Evolutionary conservation across 129 eudicot species (phyloP).

Genomic region (Smallanthus sonchifolius): DNA sequence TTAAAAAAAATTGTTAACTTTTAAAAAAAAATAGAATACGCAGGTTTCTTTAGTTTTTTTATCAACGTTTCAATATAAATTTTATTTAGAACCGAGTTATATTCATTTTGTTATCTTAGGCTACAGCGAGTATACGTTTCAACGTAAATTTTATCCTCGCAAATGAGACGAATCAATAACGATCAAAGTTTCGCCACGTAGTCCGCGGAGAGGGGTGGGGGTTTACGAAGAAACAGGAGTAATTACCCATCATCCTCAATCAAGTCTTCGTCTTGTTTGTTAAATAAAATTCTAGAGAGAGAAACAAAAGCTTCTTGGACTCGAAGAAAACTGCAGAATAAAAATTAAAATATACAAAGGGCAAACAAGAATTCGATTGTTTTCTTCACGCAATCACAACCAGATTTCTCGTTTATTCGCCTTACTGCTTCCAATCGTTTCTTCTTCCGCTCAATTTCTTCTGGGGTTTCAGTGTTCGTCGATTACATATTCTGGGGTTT

Average conservation of each 20-base stretch:
- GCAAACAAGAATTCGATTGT: slow-evolving; percentile 1
- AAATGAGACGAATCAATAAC: too few relatives aligned
- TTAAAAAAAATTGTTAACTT: too few relatives aligned
- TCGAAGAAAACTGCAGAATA: slow-evolving; percentile 9
- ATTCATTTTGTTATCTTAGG: too few relatives aligned
- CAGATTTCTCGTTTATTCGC: slow-evolving; percentile 22
- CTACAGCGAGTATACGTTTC: too few relatives aligned
- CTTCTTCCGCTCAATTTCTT: background rate
- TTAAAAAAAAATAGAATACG: too few relatives aligned
- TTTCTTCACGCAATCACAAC: slow-evolving; percentile 33
- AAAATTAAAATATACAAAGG: background rate
- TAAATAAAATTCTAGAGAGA: slow-evolving; percentile 9
- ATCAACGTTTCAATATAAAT: too few relatives aligned
- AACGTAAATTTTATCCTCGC: too few relatives aligned
- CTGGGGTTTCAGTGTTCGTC: slow-evolving; percentile 20
- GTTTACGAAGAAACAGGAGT: slow-evolving; percentile 18
- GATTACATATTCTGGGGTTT: slow-evolving; percentile 28
- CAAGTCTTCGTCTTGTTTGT: slow-evolving; percentile 8
- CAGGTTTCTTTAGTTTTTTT: too few relatives aligned
- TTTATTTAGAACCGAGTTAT: too few relatives aligned
- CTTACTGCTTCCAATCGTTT: slow-evolving; percentile 14
- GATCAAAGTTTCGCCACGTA: too few relatives aligned
- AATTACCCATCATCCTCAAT: slow-evolving; percentile 17
- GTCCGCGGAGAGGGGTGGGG: too few relatives aligned
- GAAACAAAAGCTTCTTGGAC: slow-evolving; percentile 35